A percentile compares a stretch with the other conserved stretches of the same genome.
Evolutionary conservation across 192 early-diverging fungal genomes (phyloP).

Genomic region (Backusella luteola): DNA sequence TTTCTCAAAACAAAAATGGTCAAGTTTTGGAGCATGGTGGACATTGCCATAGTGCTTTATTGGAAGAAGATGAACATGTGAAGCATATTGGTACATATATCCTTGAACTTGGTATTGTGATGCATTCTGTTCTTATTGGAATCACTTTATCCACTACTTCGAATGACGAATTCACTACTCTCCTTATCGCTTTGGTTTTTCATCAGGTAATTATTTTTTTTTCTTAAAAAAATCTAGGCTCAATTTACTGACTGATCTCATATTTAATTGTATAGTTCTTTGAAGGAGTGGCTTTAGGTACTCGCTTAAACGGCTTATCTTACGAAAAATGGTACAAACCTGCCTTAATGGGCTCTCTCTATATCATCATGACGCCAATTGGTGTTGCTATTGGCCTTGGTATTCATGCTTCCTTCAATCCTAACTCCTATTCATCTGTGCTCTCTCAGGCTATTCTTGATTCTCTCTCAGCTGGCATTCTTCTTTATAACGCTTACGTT

Average conservation of each 20-base stretch:
- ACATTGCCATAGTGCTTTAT: conserved; percentile 23
- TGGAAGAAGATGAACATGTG: conserved; percentile 34
- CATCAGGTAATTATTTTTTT: conserved; percentile 55
- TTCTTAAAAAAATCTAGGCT: not conserved
- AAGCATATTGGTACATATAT: conserved; percentile 60
- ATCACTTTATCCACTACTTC: conserved; percentile 62
- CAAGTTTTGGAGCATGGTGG: not conserved
- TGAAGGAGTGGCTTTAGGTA: conserved; percentile 49
- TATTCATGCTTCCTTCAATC: conserved; percentile 62
- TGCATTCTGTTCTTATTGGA: conserved; percentile 79
- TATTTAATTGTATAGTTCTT: conserved; percentile 41
- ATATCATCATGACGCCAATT: conserved; percentile 75
- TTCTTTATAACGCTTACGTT: conserved; percentile 75
- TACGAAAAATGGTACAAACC: conserved; percentile 29
- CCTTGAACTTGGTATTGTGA: conserved; percentile 74
- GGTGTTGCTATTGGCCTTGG: conserved; percentile 80
- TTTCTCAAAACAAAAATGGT: not conserved
- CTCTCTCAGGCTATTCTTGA: conserved; percentile 70
- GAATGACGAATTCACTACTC: conserved; percentile 52
- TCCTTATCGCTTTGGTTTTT: conserved; percentile 68
- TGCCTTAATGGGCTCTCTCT: conserved; percentile 48
- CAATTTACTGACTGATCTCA: not conserved
- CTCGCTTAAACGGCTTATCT: conserved; percentile 39
- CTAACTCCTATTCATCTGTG: conserved; percentile 57
- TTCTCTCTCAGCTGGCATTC: conserved; percentile 77